Conservation (phyloP, 2,329 filamentous ascomycete genomes). For the Anthostomella pinea region DNA sequence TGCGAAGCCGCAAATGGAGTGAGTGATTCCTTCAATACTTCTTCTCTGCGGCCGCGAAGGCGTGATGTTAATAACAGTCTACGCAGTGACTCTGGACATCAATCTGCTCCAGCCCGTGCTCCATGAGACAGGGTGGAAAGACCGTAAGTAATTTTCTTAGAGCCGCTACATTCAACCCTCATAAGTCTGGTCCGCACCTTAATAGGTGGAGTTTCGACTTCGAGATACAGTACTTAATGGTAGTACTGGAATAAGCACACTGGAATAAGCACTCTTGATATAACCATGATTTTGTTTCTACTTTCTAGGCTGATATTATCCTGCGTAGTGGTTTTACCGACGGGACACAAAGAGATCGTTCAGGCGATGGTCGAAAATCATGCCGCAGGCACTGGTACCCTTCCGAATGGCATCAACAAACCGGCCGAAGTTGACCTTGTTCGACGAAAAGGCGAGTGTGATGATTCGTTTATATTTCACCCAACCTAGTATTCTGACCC, state of each 20-base stretch:
- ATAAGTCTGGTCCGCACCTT: no score
- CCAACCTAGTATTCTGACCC: not conserved
- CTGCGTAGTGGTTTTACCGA: constrained; percentile 30
- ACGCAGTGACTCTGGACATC: not conserved
- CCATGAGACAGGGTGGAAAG: constrained; percentile 20
- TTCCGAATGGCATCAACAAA: constrained; percentile 2
- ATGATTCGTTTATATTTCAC: constrained; percentile 4
- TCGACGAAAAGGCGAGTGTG: constrained; percentile 26
- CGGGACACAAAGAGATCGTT: constrained; percentile 28
- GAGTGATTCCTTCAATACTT: constrained; percentile 1
- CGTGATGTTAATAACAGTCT: not conserved
- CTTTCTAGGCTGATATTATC: no score
- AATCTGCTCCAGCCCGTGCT: constrained; percentile 10
- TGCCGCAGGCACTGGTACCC: constrained; percentile 6
- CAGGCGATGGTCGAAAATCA: constrained; percentile 30
- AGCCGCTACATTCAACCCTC: no score
- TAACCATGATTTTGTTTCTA: no score
- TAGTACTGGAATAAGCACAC: no score
- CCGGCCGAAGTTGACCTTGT: constrained; percentile 27
- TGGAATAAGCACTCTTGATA: no score
- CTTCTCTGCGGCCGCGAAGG: not conserved
- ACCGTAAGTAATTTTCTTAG: no score
- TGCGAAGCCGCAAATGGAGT: constrained; percentile 31
- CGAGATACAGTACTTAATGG: no score
- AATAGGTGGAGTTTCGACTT: no score